Base-by-base conservation (phyloP, 345 rosid genomes). In the Lenwebbia sp. region DNA sequence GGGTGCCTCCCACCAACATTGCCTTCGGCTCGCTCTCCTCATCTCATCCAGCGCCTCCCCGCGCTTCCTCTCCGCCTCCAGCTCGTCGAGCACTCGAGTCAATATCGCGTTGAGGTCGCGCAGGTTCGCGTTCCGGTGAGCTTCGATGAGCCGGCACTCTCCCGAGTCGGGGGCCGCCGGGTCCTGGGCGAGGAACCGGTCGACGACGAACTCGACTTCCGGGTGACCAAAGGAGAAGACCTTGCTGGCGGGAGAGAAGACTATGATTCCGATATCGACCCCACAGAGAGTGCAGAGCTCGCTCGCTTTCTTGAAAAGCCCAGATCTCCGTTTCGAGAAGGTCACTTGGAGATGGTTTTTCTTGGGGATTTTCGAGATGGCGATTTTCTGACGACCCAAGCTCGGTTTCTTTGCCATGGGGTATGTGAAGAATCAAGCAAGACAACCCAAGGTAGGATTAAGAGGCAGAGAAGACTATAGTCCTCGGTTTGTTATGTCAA, bases 1-100 rank as follows among this genome's bases (percentile, higher is more conserved):
- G 3, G 94, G 93, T 4, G 88, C 83, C 83, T 91, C 91, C 97
- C 96, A 95, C 95, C 95, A 92, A 52, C 86, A 85, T 70, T 83
- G 88, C 15, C 25, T 81, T 75, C 84, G 65, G 37, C 74, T 85
- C 5, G 82, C 89, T 70, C 87, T 90, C 62, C 83, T 88, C 51
- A 88, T 85, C 60, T 75, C 50, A 25, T 89, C 91, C 2, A 95
- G 84, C 62, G 88, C 93, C 81, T 91, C 88, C 0, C 89, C 91
- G 8, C 83, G 87, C 87, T 85, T 91, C 84, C 86, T 93, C 84
- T 95, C 95, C 17, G 5, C 82, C 84, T 93, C 96, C 75, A 95
- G 53, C 84, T 90, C 86, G n/a, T 86, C 83, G 10, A 85, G 52
- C 56, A 90, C 70, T 85, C 87, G 89, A 82, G 92, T 86, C 65